These are phyloP conservation scores for Coprinopsis sp. DNA, from an alignment of 768 basidiomycete species.

Conservation along the genomic window DNA sequence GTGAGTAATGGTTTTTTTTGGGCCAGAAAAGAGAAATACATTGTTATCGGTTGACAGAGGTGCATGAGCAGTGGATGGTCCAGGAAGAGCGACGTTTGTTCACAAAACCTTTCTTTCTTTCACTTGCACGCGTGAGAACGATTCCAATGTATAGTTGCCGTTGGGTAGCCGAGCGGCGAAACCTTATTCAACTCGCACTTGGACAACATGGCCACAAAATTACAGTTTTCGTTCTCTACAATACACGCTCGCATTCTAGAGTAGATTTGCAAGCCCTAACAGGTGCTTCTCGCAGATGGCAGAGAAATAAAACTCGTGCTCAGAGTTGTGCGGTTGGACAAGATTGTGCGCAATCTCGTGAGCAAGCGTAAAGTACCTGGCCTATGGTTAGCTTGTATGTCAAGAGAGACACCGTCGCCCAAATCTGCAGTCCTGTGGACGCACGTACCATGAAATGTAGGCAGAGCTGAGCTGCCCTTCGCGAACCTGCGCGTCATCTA, in stretches of 20 bases:
- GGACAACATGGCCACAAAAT: background rate
- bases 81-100: no score
- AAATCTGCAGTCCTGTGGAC: background rate
- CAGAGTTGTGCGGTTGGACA: conserved; percentile 80
- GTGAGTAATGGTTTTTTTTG: no score
- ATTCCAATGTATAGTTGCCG: no score
- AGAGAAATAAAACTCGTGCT: conserved; percentile 94
- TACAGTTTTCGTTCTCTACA: background rate
- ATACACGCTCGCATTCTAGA: background rate
- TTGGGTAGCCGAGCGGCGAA: no score
- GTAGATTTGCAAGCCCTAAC: conserved; percentile 28
- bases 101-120: no score
- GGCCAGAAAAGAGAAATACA: no score
- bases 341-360: conserved; percentile 94
- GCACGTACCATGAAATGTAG: conserved; percentile 70
- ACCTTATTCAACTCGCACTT: no score
- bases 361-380: conserved; percentile 85
- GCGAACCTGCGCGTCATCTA: conserved; percentile 69
- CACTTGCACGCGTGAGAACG: no score
- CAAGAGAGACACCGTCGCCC: background rate
- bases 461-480: conserved; percentile 53
- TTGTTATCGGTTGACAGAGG: no score
- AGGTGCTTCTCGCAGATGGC: conserved; percentile 76
- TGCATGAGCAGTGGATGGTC: no score
- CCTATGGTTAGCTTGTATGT: background rate